Percentiles rank a stretch among this genome's conserved stretches.
phyloP scores from a whole-genome alignment of 192 early-diverging fungal genomes.

The Backusella mclennaniae region DNA sequence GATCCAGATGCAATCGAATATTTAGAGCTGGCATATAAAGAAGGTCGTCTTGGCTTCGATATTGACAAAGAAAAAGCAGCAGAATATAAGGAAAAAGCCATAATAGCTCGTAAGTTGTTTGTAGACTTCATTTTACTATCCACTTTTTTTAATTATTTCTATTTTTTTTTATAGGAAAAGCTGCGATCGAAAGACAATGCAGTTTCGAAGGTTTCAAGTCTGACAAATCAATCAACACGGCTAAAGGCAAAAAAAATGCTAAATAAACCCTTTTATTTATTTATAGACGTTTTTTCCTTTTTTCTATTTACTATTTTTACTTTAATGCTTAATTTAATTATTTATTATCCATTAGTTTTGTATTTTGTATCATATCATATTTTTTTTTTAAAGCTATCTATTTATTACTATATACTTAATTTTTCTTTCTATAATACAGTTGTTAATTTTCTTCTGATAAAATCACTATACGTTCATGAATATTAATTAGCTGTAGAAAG shows the following conservation, averaged over 20 bases:
- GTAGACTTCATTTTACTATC: neutral
- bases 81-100: neutral
- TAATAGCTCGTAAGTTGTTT: neutral
- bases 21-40: neutral
- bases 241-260: neutral
- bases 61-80: neutral
- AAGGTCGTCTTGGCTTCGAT: neutral
- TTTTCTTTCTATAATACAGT: neutral
- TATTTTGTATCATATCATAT: neutral
- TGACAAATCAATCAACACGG: neutral
- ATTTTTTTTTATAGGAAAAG: neutral
- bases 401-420: neutral
- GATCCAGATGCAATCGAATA: neutral
- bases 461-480: neutral
- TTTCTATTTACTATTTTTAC: neutral
- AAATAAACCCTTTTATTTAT: neutral
- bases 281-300: neutral
- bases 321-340: neutral
- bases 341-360: neutral
- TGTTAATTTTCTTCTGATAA: neutral
- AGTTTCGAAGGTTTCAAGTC: neutral
- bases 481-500: neutral
- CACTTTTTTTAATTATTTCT: neutral
- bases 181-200: neutral
- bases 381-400: neutral